These are phyloP conservation scores for Nitzschia sp. DNA, from an alignment of 108 stramenopile genomes.

Conservation along the genomic window DNA sequence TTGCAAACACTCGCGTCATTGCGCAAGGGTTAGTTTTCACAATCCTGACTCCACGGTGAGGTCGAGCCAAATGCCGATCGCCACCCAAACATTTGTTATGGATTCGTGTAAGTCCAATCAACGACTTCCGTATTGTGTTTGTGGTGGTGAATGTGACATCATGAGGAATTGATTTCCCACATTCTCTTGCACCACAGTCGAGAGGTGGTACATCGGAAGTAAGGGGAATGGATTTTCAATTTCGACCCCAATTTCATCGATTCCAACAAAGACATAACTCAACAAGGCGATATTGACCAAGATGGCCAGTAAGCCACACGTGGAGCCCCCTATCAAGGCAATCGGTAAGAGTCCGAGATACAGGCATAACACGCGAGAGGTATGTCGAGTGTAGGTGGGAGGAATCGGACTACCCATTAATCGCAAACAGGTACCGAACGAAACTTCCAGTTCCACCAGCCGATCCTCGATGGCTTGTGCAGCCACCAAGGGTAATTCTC, in stretches of 20 bases:
- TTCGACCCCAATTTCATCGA: slow-evolving; percentile 52
- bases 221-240: slow-evolving; percentile 51
- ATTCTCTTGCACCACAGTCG: slow-evolving; percentile 15
- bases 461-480: slow-evolving; percentile 24
- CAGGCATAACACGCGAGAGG: slow-evolving; percentile 39
- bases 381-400: slow-evolving; percentile 49
- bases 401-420: slow-evolving; percentile 48
- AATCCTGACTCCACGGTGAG: too few relatives aligned
- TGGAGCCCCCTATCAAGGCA: slow-evolving; percentile 20
- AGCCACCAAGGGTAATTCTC: slow-evolving; percentile 20
- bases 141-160: not conserved
- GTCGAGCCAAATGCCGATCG: too few relatives aligned
- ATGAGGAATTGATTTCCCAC: slow-evolving; percentile 25
- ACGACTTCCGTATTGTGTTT: too few relatives aligned
- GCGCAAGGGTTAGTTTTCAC: too few relatives aligned
- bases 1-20: too few relatives aligned
- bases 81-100: too few relatives aligned
- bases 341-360: slow-evolving; percentile 45
- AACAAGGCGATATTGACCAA: slow-evolving; percentile 26
- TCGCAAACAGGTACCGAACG: slow-evolving; percentile 31
- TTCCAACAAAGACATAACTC: slow-evolving; percentile 46
- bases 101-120: too few relatives aligned
- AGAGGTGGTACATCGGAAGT: slow-evolving; percentile 36
- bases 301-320: slow-evolving; percentile 14
- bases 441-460: slow-evolving; percentile 29